Conservation (phyloP, 164 flowering plant genomes). For the Santalum album region DNA sequence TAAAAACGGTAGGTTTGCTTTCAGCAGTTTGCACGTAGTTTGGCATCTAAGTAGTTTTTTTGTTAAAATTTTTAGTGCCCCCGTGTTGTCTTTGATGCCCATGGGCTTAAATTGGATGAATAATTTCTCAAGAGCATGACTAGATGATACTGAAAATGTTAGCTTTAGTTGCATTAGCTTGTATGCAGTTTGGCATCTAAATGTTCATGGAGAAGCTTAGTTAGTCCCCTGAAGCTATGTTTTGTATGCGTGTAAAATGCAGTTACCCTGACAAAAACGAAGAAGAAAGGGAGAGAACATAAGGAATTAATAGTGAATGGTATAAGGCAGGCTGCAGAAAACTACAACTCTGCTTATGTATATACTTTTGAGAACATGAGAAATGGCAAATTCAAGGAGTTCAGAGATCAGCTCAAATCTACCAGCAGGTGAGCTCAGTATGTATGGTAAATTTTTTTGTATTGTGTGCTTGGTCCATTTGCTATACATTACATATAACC, state of each 20-base stretch:
- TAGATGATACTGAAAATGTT: neutral
- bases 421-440: slow-evolving; percentile 42
- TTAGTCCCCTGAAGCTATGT: neutral
- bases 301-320: slow-evolving; percentile 58
- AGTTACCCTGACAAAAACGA: slow-evolving; percentile 88
- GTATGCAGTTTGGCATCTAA: neutral
- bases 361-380: slow-evolving; percentile 89
- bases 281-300: slow-evolving; percentile 88
- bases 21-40: too few species aligned
- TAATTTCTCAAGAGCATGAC: neutral
- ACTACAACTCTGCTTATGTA: slow-evolving; percentile 51
- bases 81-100: too few species aligned
- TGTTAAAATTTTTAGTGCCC: too few species aligned
- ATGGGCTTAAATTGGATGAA: neutral
- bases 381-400: slow-evolving; percentile 82
- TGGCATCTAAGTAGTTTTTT: too few species aligned
- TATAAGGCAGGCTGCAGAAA: slow-evolving; percentile 62
- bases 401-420: slow-evolving; percentile 66
- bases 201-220: neutral
- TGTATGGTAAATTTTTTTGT: neutral
- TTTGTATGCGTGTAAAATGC: slow-evolving; percentile 9
- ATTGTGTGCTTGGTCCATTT: too few species aligned
- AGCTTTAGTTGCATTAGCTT: neutral
- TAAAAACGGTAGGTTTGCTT: too few species aligned
- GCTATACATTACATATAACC: too few species aligned